Evolutionary conservation across 371 early-diverging fungal genomes (phyloP), one percentile per base, ranked within the genome.

Genomic region (Parasitella parasitica): DNA sequence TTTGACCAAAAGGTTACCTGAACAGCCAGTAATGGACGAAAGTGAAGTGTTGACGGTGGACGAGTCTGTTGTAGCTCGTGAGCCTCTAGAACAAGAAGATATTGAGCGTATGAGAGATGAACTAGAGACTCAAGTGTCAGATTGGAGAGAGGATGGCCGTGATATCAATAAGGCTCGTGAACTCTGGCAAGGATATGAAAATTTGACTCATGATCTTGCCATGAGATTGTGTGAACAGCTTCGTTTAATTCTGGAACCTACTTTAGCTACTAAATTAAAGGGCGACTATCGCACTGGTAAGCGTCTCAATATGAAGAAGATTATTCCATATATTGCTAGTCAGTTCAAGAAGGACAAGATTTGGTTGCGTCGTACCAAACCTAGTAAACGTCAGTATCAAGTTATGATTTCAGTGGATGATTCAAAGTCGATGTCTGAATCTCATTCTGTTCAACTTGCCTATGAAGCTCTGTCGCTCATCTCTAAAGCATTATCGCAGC

Each of bases 211-310:
- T 63, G 93, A 96, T 61, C 84, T 96, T 34, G 89, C 98, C 3
- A 88, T 94, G 70, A 82, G 90, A 27, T 84, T 99, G 9, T 94
- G 94, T 66, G 98, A 99, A 76, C 95, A 97, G 66, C 86, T 99
- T 38, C 91, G 97, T 15, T 84, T 97, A 60, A 95, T 99, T 63
- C 84, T 99, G 53, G 98, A 97, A 66, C 97, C 98, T 0, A 99
- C 99, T 24, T 86, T 95, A 69, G 95, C 96, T 1, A 93, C 94
- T 30, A 95, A 97, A 73, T 90, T 99, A 62, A 94, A 91, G 73
- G 99, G 99, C 43, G 99, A 99, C 83, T 99, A 97, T 78, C 91
- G 93, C 55, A 97, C 95, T 34, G 99, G 99, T 59, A 99, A 99
- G 78, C 94, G 99, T 26, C 89, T 99, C 59, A 99, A 99, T 77